Base-by-base conservation (phyloP, 2,329 filamentous ascomycete genomes). In the Tolypocladium ophioglossoides region DNA sequence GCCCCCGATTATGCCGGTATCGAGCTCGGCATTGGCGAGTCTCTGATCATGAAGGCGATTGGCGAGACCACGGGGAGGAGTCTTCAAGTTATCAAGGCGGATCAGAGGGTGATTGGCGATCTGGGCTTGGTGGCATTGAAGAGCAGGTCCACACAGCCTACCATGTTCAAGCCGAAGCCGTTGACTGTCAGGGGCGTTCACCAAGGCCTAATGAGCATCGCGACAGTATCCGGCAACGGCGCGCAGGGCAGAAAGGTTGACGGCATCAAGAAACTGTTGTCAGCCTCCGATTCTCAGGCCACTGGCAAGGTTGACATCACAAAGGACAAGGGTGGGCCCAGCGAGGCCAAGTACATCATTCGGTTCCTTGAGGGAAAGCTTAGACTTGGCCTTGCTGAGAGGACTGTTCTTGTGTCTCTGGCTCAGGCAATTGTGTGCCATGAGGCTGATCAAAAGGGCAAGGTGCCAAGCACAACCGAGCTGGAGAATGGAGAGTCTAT, bases 31-130 rank as follows among this genome's bases (percentile, higher is more conserved):
- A 99, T 99, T 62, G 94, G 94, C 54, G 94, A 99, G 72, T 97
- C 92, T 0, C 73, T 99, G 32, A 96, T 99, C 64, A 97, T 97
- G 91, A 99, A 97, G 70, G 89, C 94, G 6, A 95, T 99, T 64
- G 92, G 92, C 12, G 92, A 97, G 73, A 87, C 86, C 34, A 99
- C 94, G 0, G 94, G 94, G 11, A 85, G 94, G 57, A 95, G 85
- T 64, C 72, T 96, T 49, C 80, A 86, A 39, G 85, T 96, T 52
- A 96, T 99, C 76, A 97, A 96, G 73, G 84, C 87, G 50, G 91
- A 97, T 62, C 94, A 99, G 66, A 91, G 94, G 64, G 91, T 96
- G 63, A 96, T 97, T 70, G 94, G 94, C 53, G 94, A 99, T 69
- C 78, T 99, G 12, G 94, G 94, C 12, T 76, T 97, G 37, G 92